These are phyloP conservation scores for Xerocomus spinulosus DNA, from an alignment of 768 basidiomycete species.

Conservation along the genomic window DNA sequence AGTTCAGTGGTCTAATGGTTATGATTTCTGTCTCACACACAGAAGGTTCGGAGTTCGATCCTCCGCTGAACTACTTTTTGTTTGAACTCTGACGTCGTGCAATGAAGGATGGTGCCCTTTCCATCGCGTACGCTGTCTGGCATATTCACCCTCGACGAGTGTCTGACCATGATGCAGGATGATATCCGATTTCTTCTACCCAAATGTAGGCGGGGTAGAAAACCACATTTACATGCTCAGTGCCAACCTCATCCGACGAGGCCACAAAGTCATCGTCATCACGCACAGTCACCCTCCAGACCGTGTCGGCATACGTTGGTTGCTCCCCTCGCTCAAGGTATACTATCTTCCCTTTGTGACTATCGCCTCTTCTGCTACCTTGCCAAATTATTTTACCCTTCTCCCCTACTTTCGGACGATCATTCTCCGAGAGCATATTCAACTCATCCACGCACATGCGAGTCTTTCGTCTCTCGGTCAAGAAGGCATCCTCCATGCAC, in stretches of 20 bases:
- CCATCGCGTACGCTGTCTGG: slow-evolving; percentile 26
- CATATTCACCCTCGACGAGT: neutral
- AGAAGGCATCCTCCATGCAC: slow-evolving; percentile 87
- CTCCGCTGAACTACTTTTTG: slow-evolving; percentile 33
- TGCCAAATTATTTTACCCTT: slow-evolving; percentile 91
- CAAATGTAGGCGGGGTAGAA: slow-evolving; percentile 92
- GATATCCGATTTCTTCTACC: slow-evolving; percentile 97
- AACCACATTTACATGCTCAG: slow-evolving; percentile 93
- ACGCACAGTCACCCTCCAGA: slow-evolving; percentile 88
- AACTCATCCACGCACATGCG: slow-evolving; percentile 89
- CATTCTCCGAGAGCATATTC: slow-evolving; percentile 77
- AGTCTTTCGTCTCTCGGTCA: slow-evolving; percentile 86
- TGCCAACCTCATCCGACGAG: slow-evolving; percentile 71
- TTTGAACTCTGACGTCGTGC: neutral
- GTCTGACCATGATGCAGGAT: slow-evolving; percentile 48
- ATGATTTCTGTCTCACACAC: slow-evolving; percentile 38
- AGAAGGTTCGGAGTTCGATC: slow-evolving; percentile 37
- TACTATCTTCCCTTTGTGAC: slow-evolving; percentile 91
- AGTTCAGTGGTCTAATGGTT: slow-evolving; percentile 37
- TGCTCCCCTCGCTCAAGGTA: slow-evolving; percentile 82
- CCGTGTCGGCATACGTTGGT: slow-evolving; percentile 86
- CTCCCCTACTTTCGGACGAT: slow-evolving; percentile 91
- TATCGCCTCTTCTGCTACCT: slow-evolving; percentile 86
- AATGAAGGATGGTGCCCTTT: slow-evolving; percentile 27
- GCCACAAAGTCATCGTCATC: slow-evolving; percentile 93